Percentiles rank a stretch among this genome's conserved stretches.
These are phyloP conservation scores for Gyrodon lividus DNA, from an alignment of 768 basidiomycete genomes.

Conservation along the genomic window DNA sequence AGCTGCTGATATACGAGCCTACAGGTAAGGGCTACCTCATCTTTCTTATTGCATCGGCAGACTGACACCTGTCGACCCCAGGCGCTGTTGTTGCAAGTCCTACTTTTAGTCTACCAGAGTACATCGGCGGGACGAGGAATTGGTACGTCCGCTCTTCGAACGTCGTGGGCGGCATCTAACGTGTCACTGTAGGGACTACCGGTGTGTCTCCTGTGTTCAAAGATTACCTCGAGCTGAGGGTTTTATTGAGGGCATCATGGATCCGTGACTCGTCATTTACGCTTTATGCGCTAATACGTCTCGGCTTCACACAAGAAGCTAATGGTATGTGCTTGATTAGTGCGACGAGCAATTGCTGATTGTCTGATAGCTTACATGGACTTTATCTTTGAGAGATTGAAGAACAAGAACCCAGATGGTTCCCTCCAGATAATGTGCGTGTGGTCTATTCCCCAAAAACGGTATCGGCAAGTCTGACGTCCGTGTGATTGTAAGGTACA, in stretches of 20 bases:
- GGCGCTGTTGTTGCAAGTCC: conserved; percentile 95
- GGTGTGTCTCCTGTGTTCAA: conserved; percentile 33
- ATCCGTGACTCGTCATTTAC: conserved; percentile 97
- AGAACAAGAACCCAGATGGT: conserved; percentile 85
- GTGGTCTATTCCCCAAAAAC: neutral
- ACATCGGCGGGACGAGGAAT: conserved; percentile 85
- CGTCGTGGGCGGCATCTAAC: neutral
- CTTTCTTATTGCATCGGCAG: neutral
- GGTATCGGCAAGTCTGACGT: neutral
- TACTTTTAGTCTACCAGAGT: conserved; percentile 92
- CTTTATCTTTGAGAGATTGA: conserved; percentile 82
- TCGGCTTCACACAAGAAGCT: conserved; percentile 93
- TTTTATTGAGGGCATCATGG: conserved; percentile 66
- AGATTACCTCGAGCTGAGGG: neutral
- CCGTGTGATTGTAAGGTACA: conserved; percentile 48
- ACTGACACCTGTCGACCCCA: conserved; percentile 15
- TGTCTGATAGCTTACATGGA: conserved; percentile 71
- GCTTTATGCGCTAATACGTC: conserved; percentile 87
- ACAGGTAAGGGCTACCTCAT: conserved; percentile 49
- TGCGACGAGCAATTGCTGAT: neutral
- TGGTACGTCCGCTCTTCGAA: conserved; percentile 50
- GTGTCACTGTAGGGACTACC: conserved; percentile 53
- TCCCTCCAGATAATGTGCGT: conserved; percentile 87
- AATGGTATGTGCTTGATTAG: conserved; percentile 51
- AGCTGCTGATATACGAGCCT: conserved; percentile 90